Evolutionary conservation across 352 stramenopile genomes (phyloP).

Genomic region (Aphanomyces euteiches): DNA sequence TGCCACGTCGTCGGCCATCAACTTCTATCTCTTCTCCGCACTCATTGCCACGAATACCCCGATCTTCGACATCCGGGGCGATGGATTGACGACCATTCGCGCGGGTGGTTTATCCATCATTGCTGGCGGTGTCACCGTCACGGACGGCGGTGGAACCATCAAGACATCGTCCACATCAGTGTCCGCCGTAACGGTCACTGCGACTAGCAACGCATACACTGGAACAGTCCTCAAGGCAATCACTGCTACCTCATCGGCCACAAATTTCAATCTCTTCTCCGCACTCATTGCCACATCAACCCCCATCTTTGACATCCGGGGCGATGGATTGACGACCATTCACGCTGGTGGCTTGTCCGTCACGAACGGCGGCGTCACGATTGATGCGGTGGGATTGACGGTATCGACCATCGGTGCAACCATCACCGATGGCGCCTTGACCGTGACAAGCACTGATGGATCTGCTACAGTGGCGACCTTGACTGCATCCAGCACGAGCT

Average conservation of each 20-base stretch:
- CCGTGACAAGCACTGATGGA: slow-evolving; percentile 32
- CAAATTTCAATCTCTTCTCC: slow-evolving; percentile 32
- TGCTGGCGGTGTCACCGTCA: no score
- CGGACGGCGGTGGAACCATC: slow-evolving; percentile 38
- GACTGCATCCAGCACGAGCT: slow-evolving; percentile 32
- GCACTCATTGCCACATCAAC: slow-evolving; percentile 17
- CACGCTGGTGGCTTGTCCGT: slow-evolving; percentile 42
- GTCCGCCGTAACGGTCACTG: not conserved
- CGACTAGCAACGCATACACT: not conserved
- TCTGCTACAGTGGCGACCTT: slow-evolving; percentile 35
- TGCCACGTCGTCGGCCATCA: no score
- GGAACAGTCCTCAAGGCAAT: not conserved
- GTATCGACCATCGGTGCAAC: slow-evolving; percentile 21
- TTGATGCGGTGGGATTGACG: slow-evolving; percentile 36
- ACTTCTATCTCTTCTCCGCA: no score
- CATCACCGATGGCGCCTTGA: slow-evolving; percentile 37
- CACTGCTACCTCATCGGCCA: slow-evolving; percentile 7
- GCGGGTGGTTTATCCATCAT: slow-evolving; percentile 40
- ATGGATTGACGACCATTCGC: slow-evolving; percentile 34
- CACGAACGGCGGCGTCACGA: slow-evolving; percentile 37
- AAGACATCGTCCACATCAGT: slow-evolving; percentile 9
- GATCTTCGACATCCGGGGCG: no score
- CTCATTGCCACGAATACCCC: no score
- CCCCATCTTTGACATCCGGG: slow-evolving; percentile 37
- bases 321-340: slow-evolving; percentile 38